phyloP scores from a whole-genome alignment of 306 rosid species.

The Lathyrus aphaca region DNA sequence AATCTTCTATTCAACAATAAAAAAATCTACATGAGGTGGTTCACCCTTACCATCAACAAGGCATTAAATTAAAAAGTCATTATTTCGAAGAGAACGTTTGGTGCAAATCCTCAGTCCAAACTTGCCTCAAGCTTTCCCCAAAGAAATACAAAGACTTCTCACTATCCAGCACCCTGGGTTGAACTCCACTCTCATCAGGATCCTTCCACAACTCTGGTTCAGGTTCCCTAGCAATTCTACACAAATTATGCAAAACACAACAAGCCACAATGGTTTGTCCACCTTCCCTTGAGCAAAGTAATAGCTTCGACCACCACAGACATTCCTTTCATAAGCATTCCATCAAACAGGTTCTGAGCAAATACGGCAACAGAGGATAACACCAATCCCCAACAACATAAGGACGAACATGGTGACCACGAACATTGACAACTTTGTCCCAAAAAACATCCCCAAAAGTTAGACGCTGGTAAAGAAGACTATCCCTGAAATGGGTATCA shows the following conservation, averaged over 20 bases:
- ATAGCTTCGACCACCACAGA: conserved; percentile 84
- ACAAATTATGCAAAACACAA: conserved; percentile 88
- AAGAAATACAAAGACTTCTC: conserved; percentile 72
- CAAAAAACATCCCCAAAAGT: conserved; percentile 74
- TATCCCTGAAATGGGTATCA: conserved; percentile 78
- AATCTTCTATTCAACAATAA: neutral
- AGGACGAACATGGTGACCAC: conserved; percentile 76
- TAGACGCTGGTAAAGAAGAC: conserved; percentile 62
- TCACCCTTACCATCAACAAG: conserved; percentile 2
- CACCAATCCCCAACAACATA: conserved; percentile 94
- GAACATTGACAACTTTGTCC: conserved; percentile 69
- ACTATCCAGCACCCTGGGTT: conserved; percentile 64
- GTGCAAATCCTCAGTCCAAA: conserved; percentile 86
- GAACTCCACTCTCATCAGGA: conserved; percentile 76
- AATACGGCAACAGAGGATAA: conserved; percentile 70
- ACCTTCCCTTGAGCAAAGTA: conserved; percentile 86
- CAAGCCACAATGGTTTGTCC: conserved; percentile 93
- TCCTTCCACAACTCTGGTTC: conserved; percentile 90
- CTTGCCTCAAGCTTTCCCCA: conserved; percentile 89
- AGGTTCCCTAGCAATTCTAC: conserved; percentile 92
- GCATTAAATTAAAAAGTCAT: neutral
- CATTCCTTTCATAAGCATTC: conserved; percentile 95
- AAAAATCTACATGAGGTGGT: conserved; percentile 16
- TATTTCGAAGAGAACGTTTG: conserved; percentile 85
- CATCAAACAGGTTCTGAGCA: conserved; percentile 86